Percentiles rank a stretch among this genome's conserved stretches.
These are phyloP conservation scores for Umbelopsis isabellina DNA, from an alignment of 192 early-diverging fungal species.

Conservation along the genomic window DNA sequence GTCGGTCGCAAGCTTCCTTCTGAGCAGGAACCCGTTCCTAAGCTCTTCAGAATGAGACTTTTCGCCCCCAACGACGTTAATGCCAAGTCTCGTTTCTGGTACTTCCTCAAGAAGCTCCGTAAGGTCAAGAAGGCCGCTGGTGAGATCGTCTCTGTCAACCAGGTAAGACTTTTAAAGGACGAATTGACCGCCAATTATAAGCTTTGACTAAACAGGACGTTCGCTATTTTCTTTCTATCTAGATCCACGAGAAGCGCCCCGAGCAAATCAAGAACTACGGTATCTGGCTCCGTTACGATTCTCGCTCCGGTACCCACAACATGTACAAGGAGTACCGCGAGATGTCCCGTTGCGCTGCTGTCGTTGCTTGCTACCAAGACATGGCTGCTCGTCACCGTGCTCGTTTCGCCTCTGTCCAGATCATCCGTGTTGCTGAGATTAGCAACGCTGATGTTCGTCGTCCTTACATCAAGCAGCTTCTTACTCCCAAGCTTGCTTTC, in stretches of 20 bases:
- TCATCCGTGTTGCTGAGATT: constrained; percentile 96
- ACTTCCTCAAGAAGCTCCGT: constrained; percentile 98
- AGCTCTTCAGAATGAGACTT: constrained; percentile 98
- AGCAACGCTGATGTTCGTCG: constrained; percentile 90
- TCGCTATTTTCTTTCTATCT: background rate
- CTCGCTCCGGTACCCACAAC: constrained; percentile 99
- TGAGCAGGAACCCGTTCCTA: constrained; percentile 88
- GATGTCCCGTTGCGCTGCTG: constrained; percentile 79
- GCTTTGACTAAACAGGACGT: background rate
- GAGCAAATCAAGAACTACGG: constrained; percentile 96
- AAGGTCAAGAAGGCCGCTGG: constrained; percentile 99
- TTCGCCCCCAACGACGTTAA: constrained; percentile 98
- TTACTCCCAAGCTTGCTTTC: constrained; percentile 91
- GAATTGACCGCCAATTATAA: background rate
- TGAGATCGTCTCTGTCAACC: constrained; percentile 97
- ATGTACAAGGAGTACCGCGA: constrained; percentile 99
- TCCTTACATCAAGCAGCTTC: constrained; percentile 97
- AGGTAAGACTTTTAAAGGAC: constrained; percentile 65
- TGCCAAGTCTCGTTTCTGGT: constrained; percentile 99
- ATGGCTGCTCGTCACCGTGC: constrained; percentile 99
- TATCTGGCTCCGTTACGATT: constrained; percentile 99
- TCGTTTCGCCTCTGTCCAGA: constrained; percentile 96
- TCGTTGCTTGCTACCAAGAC: constrained; percentile 87
- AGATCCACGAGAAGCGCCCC: constrained; percentile 95
- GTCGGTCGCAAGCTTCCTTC: constrained; percentile 95